These are phyloP conservation scores for Nannochloris sp. DNA, from an alignment of 139 green algal species.

Conservation along the genomic window DNA sequence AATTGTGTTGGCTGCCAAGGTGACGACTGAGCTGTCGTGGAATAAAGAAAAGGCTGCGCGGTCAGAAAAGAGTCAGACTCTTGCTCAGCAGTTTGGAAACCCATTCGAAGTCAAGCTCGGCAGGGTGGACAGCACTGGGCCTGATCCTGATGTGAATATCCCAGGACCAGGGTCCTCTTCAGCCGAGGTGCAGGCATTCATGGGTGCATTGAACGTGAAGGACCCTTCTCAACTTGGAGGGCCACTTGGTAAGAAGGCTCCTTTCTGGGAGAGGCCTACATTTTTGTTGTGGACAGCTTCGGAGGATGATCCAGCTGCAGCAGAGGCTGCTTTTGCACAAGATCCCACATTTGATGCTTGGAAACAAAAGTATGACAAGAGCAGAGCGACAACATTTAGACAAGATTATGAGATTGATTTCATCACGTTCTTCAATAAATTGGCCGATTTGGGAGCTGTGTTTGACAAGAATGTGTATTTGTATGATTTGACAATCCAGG, in stretches of 20 bases:
- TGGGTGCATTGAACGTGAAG: conserved; percentile 28
- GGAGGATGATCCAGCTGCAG: conserved; percentile 12
- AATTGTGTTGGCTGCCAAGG: conserved; percentile 35
- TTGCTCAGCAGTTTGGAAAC: conserved; percentile 1
- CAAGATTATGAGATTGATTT: conserved; percentile 70
- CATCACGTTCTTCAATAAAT: conserved; percentile 44
- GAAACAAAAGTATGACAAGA: conserved; percentile 58
- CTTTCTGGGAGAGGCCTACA: conserved; percentile 52
- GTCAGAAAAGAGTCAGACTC: neutral
- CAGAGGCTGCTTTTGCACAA: conserved; percentile 13
- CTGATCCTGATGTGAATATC: conserved; percentile 25
- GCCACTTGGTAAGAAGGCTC: conserved; percentile 47
- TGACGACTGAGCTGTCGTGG: conserved; percentile 8
- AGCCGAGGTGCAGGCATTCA: conserved; percentile 32
- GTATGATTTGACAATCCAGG: conserved; percentile 19
- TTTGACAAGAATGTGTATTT: conserved; percentile 58
- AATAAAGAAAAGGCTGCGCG: neutral
- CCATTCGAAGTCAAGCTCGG: conserved; percentile 35
- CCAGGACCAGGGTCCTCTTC: conserved; percentile 25
- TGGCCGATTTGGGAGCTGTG: conserved; percentile 51
- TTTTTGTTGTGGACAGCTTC: conserved; percentile 49
- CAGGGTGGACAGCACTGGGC: conserved; percentile 37
- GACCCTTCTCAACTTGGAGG: conserved; percentile 14
- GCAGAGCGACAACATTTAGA: conserved; percentile 24
- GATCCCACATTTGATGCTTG: conserved; percentile 24